Evolutionary conservation across 2,329 filamentous ascomycete species (phyloP).

Genomic region (Calonectria naviculata): DNA sequence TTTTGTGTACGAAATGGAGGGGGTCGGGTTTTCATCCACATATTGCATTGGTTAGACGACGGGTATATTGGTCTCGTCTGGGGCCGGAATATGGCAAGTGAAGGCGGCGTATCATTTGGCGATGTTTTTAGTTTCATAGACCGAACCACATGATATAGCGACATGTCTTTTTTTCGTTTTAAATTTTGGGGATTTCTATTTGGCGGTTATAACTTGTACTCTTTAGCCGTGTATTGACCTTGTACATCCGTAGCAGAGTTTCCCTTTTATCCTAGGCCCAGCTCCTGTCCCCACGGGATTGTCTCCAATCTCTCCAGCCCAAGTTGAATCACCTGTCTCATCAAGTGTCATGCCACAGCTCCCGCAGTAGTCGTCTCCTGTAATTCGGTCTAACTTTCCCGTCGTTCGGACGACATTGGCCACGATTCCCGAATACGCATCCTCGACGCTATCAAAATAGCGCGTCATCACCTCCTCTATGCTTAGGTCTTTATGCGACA

Average conservation of each 20-base stretch:
- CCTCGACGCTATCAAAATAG: conserved; percentile 86
- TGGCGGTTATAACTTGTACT: conserved; percentile 15
- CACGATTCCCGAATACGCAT: conserved; percentile 89
- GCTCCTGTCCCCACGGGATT: conserved; percentile 37
- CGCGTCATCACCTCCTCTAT: conserved; percentile 92
- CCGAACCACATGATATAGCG: conserved; percentile 23
- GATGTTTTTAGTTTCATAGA: conserved; percentile 36
- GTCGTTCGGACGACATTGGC: conserved; percentile 95
- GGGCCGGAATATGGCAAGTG: conserved; percentile 37
- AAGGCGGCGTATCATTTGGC: conserved; percentile 38
- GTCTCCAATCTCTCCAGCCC: conserved; percentile 70
- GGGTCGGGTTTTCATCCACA: conserved; percentile 15
- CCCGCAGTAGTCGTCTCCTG: conserved; percentile 62
- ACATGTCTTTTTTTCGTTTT: conserved; percentile 9
- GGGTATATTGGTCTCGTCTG: conserved; percentile 29
- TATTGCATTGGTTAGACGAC: conserved; percentile 28
- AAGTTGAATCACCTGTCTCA: conserved; percentile 70
- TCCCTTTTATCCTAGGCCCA: conserved; percentile 15
- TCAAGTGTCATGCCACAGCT: conserved; percentile 78
- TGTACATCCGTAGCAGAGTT: conserved; percentile 80
- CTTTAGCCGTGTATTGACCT: conserved; percentile 67
- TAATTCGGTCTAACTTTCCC: conserved; percentile 75
- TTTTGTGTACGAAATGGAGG: conserved; percentile 27
- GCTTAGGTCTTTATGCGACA: conserved; percentile 80
- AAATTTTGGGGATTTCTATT: conserved; percentile 30